These are phyloP conservation scores for Paramecium octaurelia DNA, from an alignment of 73 alveolate species.

Conservation along the genomic window DNA sequence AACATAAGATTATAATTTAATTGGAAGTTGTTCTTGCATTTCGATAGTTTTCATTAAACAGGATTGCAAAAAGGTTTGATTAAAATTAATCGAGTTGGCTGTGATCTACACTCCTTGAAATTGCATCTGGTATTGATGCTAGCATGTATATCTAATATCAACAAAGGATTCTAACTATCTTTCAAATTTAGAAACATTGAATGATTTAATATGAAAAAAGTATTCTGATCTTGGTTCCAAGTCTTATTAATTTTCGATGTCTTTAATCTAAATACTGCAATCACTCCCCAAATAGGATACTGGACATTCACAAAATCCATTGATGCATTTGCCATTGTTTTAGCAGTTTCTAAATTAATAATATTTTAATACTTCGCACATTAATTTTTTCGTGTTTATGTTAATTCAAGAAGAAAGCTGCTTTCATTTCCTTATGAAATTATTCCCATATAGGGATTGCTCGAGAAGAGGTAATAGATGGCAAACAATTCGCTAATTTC, in stretches of 20 bases:
- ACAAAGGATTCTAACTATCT: not conserved
- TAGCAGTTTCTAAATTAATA: not conserved
- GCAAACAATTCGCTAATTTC: not conserved
- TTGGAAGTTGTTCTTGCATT: not conserved
- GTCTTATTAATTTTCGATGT: not conserved
- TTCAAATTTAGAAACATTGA: not conserved
- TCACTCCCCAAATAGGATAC: not conserved
- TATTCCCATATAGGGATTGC: not conserved
- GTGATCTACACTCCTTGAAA: not conserved
- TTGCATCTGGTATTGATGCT: not conserved
- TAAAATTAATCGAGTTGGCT: not conserved
- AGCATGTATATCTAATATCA: not conserved
- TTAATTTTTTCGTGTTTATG: not conserved
- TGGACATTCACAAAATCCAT: conserved; percentile 19
- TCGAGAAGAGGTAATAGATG: not conserved
- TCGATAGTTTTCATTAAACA: not conserved
- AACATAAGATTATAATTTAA: not conserved
- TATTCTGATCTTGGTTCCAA: not conserved
- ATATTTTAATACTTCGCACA: not conserved
- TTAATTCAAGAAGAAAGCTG: not conserved
- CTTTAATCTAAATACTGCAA: not conserved
- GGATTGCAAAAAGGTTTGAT: not conserved
- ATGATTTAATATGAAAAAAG: not conserved
- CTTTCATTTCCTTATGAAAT: not conserved
- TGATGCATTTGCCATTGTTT: not conserved